Conservation (phyloP, 257 asterid genomes). For the Nicotiana noctiflora region DNA sequence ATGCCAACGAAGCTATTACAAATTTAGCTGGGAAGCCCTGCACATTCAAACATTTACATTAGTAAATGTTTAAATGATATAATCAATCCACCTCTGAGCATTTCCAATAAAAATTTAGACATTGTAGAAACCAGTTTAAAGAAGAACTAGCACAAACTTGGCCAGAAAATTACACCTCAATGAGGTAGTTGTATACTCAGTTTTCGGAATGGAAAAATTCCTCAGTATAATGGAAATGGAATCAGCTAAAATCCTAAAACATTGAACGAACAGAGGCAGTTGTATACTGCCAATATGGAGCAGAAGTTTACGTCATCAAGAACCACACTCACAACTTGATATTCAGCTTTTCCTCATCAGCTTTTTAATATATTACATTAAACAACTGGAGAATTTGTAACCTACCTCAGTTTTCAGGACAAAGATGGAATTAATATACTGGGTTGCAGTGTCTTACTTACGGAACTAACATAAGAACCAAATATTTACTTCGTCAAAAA, state of each 20-base stretch:
- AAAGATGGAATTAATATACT: background rate
- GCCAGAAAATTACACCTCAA: background rate
- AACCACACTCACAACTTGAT: background rate
- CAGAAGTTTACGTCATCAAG: background rate
- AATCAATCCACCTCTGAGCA: background rate
- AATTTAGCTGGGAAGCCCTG: slow-evolving; percentile 53
- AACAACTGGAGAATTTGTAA: background rate
- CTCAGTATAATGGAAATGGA: background rate
- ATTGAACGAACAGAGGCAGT: background rate
- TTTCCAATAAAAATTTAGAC: background rate
- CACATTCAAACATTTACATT: slow-evolving; percentile 19
- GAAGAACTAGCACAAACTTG: background rate
- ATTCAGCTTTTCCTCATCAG: background rate
- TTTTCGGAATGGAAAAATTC: background rate
- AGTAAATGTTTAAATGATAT: slow-evolving; percentile 12
- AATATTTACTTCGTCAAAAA: background rate
- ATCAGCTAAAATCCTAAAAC: background rate
- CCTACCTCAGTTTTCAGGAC: background rate
- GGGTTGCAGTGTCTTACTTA: background rate
- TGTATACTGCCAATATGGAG: background rate
- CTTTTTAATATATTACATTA: background rate
- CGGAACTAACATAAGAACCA: background rate
- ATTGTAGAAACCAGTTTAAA: background rate
- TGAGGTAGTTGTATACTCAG: too few relatives aligned
- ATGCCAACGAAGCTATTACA: slow-evolving; percentile 41